Conservation (phyloP, 2,329 filamentous ascomycete species). For the Fusarium fujikuroi region DNA sequence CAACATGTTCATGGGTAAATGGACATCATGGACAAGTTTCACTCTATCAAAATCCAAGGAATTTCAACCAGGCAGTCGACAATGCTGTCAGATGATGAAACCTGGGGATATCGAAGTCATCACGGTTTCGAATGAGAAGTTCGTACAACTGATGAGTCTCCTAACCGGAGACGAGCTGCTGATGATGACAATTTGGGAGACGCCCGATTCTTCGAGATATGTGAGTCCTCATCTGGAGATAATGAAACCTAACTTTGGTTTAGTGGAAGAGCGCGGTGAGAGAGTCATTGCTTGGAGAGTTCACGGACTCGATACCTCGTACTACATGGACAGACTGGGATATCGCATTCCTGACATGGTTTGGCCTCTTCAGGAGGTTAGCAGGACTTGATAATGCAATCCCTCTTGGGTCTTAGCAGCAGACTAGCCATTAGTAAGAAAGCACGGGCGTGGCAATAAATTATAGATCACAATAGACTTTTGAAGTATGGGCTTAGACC, state of each 20-base stretch:
- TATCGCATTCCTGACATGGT: neutral
- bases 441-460: too few relatives aligned
- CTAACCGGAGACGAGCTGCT: neutral
- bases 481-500: accelerated
- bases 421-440: too few relatives aligned
- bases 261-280: neutral
- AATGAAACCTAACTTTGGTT: neutral
- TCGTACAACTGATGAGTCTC: neutral
- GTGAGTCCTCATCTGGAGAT: neutral
- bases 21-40: neutral
- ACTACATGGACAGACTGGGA: neutral
- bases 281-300: neutral
- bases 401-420: neutral
- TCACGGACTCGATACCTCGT: neutral
- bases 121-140: neutral
- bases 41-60: neutral
- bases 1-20: neutral
- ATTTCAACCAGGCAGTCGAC: neutral
- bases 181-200: neutral
- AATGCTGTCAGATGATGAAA: neutral
- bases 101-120: neutral
- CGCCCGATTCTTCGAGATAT: neutral
- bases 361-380: neutral
- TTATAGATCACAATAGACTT: neutral
- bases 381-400: too few relatives aligned